Conservation (phyloP, 202 grass and related monocot genomes). For the Saccharum hybrid region DNA sequence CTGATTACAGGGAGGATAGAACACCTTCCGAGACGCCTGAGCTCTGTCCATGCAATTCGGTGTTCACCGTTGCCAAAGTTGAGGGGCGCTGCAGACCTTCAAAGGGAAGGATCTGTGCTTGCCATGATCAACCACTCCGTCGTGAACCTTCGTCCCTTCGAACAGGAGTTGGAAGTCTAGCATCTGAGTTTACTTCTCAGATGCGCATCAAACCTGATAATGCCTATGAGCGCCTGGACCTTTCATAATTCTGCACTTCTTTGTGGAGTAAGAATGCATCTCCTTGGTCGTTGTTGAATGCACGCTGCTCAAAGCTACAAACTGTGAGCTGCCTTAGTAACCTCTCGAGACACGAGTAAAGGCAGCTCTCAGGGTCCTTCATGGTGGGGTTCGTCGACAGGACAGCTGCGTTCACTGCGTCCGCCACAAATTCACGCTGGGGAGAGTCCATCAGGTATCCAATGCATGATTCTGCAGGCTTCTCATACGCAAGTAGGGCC, state of each 20-base stretch:
- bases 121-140: background rate
- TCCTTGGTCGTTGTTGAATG: slow-evolving; percentile 67
- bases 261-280: slow-evolving; percentile 86
- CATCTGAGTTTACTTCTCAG: slow-evolving; percentile 52
- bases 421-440: slow-evolving; percentile 84
- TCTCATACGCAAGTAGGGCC: slow-evolving; percentile 81
- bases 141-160: slow-evolving; percentile 46
- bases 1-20: slow-evolving; percentile 40
- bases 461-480: slow-evolving; percentile 67
- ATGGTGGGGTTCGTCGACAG: slow-evolving; percentile 69
- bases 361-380: slow-evolving; percentile 76
- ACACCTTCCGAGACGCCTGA: background rate
- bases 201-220: background rate
- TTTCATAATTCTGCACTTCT: slow-evolving; percentile 58
- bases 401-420: slow-evolving; percentile 86
- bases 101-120: slow-evolving; percentile 32
- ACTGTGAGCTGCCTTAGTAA: slow-evolving; percentile 87
- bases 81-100: slow-evolving; percentile 29
- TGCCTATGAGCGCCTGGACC: slow-evolving; percentile 38
- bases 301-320: slow-evolving; percentile 76
- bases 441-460: slow-evolving; percentile 78
- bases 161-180: slow-evolving; percentile 46
- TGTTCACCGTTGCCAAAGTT: slow-evolving; percentile 31
- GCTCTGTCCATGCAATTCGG: background rate
- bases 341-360: slow-evolving; percentile 83